Evolutionary conservation across 257 asterid genomes (phyloP), one percentile per base, ranked within the genome.

Genomic region (Solanum phureja): DNA sequence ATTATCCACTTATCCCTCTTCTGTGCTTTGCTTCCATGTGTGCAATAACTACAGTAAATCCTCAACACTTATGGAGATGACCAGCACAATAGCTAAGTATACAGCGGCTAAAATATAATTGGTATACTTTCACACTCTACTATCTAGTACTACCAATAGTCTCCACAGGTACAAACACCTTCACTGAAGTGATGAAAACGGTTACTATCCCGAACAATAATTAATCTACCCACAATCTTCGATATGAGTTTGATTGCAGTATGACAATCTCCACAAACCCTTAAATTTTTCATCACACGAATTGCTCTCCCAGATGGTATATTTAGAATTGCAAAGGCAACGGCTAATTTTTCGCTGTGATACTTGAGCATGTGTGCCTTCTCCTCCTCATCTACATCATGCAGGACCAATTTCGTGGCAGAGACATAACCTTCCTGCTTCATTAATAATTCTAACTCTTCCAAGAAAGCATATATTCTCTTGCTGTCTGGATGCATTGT

Each of bases 321-420:
- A 33, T 92, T 94, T 92, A 96, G 89, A 35, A 96, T 94, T 85
- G 98, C 99, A 84, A 93, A 97, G 11, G 98, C 99, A 81, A 97
- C 98, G 8, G 99, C 99, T 84, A 97, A 85, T 88, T 92, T 97
- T 88, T 97, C 99, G 13, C 99, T 97, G 86, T 97, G 99, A 90
- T 93, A 92, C 94, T 89, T 97, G 23, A 97, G 96, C 98, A 94
- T 94, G 77, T 93, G 93, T 79, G 91, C 98, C 87, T 96, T 97
- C 64, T 97, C 99, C 91, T 97, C 98, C 86, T 97, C 99, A 89
- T 97, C 99, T 87, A 97, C 99, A 52, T 97, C 99, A 88, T 97
- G 99, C 85, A 96, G 89, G 88, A 93, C 99, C 92, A 95, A 88
- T 87, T 97, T 95, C 0, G 98, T 95, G 44, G 98, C 88, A 5